phyloP scores from a whole-genome alignment of 768 basidiomycete genomes.

The Mycena vulgaris region DNA sequence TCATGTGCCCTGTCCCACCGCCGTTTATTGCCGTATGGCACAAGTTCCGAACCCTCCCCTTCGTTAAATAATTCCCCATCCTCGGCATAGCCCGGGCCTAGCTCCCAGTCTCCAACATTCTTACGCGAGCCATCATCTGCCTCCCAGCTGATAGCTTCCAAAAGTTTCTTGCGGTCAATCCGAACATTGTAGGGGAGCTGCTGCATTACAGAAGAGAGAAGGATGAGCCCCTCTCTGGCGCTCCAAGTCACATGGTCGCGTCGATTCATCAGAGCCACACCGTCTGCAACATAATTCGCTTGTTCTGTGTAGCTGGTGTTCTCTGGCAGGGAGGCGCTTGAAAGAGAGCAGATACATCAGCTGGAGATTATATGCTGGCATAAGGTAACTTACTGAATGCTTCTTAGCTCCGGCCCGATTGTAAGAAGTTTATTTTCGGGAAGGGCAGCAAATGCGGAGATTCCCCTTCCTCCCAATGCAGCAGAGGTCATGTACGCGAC shows the following conservation, averaged over 20 bases:
- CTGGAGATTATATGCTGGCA: background rate
- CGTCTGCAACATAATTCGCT: background rate
- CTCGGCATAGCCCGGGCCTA: background rate
- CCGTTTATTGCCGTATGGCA: background rate
- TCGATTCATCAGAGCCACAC: background rate
- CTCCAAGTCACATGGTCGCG: background rate
- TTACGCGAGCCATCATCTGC: background rate
- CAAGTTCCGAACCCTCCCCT: background rate
- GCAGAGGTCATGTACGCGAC: background rate
- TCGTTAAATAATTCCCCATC: background rate
- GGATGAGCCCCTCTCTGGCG: background rate
- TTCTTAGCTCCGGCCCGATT: background rate
- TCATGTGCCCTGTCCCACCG: background rate
- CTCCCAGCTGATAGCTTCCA: background rate
- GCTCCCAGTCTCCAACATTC: background rate
- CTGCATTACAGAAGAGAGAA: background rate
- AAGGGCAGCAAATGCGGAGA: background rate
- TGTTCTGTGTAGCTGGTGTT: background rate
- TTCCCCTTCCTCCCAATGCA: background rate
- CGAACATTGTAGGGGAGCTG: background rate
- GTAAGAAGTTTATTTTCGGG: background rate
- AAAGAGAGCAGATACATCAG: background rate
- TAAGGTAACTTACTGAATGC: background rate
- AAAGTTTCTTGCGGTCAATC: background rate
- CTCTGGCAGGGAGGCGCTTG: background rate